Base-by-base conservation (phyloP, 345 rosid genomes). In the Zanthoxylum bungeanum region DNA sequence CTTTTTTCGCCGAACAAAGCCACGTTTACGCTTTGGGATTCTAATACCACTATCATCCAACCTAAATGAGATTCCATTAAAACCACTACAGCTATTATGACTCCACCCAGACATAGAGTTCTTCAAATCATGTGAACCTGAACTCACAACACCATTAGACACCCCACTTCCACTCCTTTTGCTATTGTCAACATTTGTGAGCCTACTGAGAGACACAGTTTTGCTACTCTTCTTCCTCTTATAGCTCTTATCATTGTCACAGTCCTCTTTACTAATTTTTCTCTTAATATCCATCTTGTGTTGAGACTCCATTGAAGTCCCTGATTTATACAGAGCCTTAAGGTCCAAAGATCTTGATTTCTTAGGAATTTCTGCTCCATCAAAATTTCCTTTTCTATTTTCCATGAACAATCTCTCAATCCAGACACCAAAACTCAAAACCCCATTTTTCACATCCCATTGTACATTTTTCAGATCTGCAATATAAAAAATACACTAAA, bases 271-370 rank as follows among this genome's bases (percentile, higher is more conserved):
- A 68, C 83, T 76, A 53, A 50, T 76, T 71, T 91, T 92, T 76
- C 97, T 81, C 81, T 94, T 94, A 71, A 83, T 73, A 53, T 76
- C 83, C 82, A n/a, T n/a, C n/a, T 82, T 73, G n/a, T 62, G 61
- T 0, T 34, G 76, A 50, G 75, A 74, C 76, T 83, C 90, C 68
- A 80, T 85, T 4, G 82, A 64, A 76, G 68, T 79, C 67, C 76
- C 82, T 47, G 87, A 75, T 49, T 89, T 73, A 74, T 92, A 95
- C 47, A 95, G 66, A 81, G 90, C 92, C 83, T 88, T 95, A 72
- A 92, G 89, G 84, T 92, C 99, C 93, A 95, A 78, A 7, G 96
- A 91, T 83, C 96, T 95, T 37, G 95, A 77, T 80, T 83, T 91
- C 83, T 84, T 83, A 66, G 89, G 83, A 85, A 84, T 79, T 83